Percentiles rank a stretch among this genome's conserved stretches.
phyloP scores from a whole-genome alignment of 2,329 filamentous ascomycete species.

The Blastomyces percursus region DNA sequence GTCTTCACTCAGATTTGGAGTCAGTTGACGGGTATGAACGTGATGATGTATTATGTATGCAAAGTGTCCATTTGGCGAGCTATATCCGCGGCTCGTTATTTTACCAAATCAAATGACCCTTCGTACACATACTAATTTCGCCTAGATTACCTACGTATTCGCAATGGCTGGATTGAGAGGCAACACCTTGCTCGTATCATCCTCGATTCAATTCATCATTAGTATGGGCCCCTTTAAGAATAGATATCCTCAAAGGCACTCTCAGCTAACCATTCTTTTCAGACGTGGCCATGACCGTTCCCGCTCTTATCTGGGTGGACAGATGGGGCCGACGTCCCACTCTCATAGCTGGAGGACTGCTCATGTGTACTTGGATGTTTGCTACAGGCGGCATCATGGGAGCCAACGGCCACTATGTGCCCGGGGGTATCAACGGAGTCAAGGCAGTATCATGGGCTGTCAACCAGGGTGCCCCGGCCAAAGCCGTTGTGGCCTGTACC shows the following conservation, averaged over 20 bases:
- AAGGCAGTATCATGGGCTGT: conserved; percentile 36
- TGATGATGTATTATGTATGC: conserved; percentile 52
- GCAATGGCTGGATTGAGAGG: conserved; percentile 19
- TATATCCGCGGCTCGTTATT: neutral
- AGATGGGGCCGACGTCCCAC: conserved; percentile 40
- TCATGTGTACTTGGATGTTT: conserved; percentile 34
- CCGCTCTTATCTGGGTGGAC: conserved; percentile 42
- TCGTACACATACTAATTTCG: conserved; percentile 5
- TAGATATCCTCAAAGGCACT: neutral
- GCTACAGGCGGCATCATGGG: conserved; percentile 45
- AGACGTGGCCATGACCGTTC: conserved; percentile 43
- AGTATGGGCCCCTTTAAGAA: conserved; percentile 1
- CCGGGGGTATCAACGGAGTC: conserved; percentile 27
- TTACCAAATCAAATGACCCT: neutral
- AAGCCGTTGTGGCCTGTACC: conserved; percentile 53
- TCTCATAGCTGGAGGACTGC: conserved; percentile 37
- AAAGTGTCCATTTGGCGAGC: conserved; percentile 25
- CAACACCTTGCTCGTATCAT: conserved; percentile 39
- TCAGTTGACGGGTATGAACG: conserved; percentile 47
- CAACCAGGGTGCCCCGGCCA: conserved; percentile 41
- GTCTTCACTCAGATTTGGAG: conserved; percentile 47
- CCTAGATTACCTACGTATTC: conserved; percentile 12
- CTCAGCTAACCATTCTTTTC: neutral
- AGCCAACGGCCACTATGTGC: conserved; percentile 35
- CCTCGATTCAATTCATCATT: conserved; percentile 47